Percentiles rank a stretch among this genome's conserved stretches.
phyloP scores from a whole-genome alignment of 257 asterid genomes.

The Nicotiana knightiana region DNA sequence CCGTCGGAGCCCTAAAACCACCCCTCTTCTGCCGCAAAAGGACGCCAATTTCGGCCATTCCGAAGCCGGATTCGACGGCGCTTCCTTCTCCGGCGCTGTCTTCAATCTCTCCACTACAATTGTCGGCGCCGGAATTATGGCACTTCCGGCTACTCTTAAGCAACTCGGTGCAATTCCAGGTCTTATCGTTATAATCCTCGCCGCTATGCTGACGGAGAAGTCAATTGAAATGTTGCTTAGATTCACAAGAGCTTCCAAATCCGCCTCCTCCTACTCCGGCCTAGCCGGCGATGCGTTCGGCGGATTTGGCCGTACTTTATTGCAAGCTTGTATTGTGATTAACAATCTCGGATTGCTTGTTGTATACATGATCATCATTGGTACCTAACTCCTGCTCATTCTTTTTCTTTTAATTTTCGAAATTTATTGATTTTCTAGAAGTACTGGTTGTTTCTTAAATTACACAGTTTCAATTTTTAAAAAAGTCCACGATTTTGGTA shows the following conservation, averaged over 20 bases:
- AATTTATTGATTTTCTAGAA: neutral
- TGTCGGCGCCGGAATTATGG: slow-evolving; percentile 93
- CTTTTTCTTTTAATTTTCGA: neutral
- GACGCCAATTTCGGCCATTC: slow-evolving; percentile 3
- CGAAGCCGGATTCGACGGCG: slow-evolving; percentile 45
- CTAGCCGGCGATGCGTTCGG: slow-evolving; percentile 63
- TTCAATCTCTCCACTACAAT: slow-evolving; percentile 80
- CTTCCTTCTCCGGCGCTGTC: slow-evolving; percentile 71
- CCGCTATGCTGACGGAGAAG: slow-evolving; percentile 66
- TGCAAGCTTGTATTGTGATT: slow-evolving; percentile 63
- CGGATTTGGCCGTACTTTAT: slow-evolving; percentile 50
- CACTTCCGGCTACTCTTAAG: slow-evolving; percentile 77
- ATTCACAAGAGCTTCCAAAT: slow-evolving; percentile 62
- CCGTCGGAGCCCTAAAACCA: slow-evolving; percentile 62
- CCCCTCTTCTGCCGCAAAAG: slow-evolving; percentile 55
- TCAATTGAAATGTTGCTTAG: slow-evolving; percentile 70
- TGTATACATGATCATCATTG: slow-evolving; percentile 82
- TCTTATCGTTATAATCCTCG: slow-evolving; percentile 48
- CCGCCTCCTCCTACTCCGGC: slow-evolving; percentile 56
- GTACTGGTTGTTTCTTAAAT: neutral
- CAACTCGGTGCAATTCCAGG: slow-evolving; percentile 75
- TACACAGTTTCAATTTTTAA: neutral
- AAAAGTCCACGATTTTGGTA: neutral
- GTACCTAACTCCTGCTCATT: slow-evolving; percentile 20
- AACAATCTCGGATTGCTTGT: slow-evolving; percentile 74